Conservation (phyloP, 495 filamentous ascomycete species). For the Penicillium subrubescens region DNA sequence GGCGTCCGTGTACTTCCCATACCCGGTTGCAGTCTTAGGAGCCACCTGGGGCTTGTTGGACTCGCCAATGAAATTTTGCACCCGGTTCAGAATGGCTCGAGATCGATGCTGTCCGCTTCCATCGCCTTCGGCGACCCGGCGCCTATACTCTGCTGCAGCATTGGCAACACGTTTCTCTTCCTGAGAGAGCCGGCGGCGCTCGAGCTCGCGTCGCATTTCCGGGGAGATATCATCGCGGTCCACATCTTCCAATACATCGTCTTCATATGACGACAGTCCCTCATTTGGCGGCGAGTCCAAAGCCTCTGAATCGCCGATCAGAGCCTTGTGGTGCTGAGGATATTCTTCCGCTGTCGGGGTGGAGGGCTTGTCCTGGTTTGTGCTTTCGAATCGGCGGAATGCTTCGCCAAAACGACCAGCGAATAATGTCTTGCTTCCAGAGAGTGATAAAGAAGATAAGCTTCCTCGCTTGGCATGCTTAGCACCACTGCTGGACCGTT, state of each 20-base stretch:
- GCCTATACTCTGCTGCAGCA: conserved; percentile 88
- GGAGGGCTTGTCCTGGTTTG: conserved; percentile 54
- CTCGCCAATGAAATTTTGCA: conserved; percentile 84
- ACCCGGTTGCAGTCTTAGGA: conserved; percentile 80
- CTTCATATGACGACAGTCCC: conserved; percentile 49
- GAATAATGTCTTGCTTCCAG: conserved; percentile 82
- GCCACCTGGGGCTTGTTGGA: conserved; percentile 59
- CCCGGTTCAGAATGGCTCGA: conserved; percentile 83
- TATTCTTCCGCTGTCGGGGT: conserved; percentile 50
- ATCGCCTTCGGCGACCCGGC: conserved; percentile 67
- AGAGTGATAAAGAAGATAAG: conserved; percentile 72
- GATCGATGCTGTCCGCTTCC: conserved; percentile 63
- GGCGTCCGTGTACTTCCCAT: conserved; percentile 77
- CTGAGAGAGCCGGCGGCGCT: conserved; percentile 77
- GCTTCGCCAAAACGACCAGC: conserved; percentile 93
- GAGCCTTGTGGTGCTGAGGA: conserved; percentile 46
- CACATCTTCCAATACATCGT: conserved; percentile 55
- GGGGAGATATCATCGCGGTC: conserved; percentile 75
- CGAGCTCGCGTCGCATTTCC: conserved; percentile 88
- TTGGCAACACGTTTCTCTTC: conserved; percentile 92
- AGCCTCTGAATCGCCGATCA: conserved; percentile 67
- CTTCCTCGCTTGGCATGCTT: conserved; percentile 83
- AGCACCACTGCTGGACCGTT: conserved; percentile 59
- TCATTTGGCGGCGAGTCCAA: conserved; percentile 17
- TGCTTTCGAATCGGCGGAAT: conserved; percentile 87